Conservation (phyloP, 2,329 filamentous ascomycete genomes). For the Colletotrichum filicis region DNA sequence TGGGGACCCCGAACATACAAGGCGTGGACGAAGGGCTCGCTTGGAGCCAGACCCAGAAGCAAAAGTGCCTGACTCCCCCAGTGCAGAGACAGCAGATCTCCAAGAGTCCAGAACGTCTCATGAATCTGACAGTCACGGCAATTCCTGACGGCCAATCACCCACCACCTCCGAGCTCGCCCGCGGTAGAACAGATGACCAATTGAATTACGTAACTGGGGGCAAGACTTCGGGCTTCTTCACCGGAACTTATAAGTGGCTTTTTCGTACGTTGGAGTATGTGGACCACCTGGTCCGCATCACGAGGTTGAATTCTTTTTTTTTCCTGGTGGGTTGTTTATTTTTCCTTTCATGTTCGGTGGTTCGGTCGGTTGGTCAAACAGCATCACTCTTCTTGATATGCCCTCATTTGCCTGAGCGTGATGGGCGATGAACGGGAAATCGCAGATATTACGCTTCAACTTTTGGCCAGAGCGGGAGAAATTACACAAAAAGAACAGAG, state of each 20-base stretch:
- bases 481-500: neutral
- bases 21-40: neutral
- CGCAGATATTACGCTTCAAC: constrained; percentile 12
- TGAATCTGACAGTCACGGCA: constrained; percentile 5
- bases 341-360: neutral
- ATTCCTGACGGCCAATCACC: constrained; percentile 16
- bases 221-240: neutral
- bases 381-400: neutral
- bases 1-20: too few relatives aligned
- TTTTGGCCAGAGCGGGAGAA: constrained; percentile 17
- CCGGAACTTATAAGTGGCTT: constrained; percentile 12
- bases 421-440: constrained; percentile 26
- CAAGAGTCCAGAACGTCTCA: constrained; percentile 23
- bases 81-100: neutral
- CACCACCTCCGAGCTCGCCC: neutral
- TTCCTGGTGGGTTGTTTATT: neutral
- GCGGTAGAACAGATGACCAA: constrained; percentile 23
- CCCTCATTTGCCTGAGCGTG: neutral
- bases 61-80: constrained; percentile 18
- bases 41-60: constrained; percentile 1
- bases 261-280: constrained; percentile 13
- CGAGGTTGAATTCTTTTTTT: neutral
- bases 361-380: neutral
- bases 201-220: constrained; percentile 31
- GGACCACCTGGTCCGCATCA: neutral